Evolutionary conservation across 2,329 filamentous ascomycete genomes (phyloP).

Genomic region (Verticillium isaacii): DNA sequence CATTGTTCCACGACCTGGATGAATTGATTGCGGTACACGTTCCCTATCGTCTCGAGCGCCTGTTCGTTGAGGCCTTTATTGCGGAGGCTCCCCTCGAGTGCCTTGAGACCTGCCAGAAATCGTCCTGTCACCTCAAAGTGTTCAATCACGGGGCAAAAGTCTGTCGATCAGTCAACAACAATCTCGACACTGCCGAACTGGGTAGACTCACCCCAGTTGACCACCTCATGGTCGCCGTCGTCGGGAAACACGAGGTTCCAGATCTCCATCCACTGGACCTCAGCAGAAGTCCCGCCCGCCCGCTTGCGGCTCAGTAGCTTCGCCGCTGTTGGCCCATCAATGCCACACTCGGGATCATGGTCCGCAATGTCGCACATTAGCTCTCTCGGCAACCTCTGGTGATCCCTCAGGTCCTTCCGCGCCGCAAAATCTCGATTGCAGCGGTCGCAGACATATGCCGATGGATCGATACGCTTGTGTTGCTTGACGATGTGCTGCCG

Average conservation of each 20-base stretch:
- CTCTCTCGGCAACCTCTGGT: slow-evolving; percentile 33
- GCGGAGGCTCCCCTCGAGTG: slow-evolving; percentile 25
- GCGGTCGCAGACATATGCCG: slow-evolving; percentile 33
- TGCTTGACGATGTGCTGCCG: slow-evolving; percentile 36
- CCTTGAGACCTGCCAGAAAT: slow-evolving; percentile 27
- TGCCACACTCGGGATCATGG: slow-evolving; percentile 32
- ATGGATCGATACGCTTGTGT: slow-evolving; percentile 34
- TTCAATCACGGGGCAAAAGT: slow-evolving; percentile 35
- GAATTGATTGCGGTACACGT: slow-evolving; percentile 35
- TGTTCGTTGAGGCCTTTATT: slow-evolving; percentile 32
- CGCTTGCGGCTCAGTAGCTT: slow-evolving; percentile 34
- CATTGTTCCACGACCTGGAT: slow-evolving; percentile 32
- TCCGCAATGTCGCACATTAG: slow-evolving; percentile 36
- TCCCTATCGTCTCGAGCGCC: slow-evolving; percentile 31
- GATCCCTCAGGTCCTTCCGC: slow-evolving; percentile 32
- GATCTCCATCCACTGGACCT: slow-evolving; percentile 34
- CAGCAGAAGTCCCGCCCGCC: slow-evolving; percentile 29
- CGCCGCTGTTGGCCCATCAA: slow-evolving; percentile 33
- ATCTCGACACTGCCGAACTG: background rate
- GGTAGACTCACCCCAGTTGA: slow-evolving; percentile 20
- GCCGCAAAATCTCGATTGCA: slow-evolving; percentile 33
- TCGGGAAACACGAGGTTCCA: slow-evolving; percentile 38
- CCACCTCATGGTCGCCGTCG: slow-evolving; percentile 28
- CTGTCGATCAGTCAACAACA: slow-evolving; percentile 13
- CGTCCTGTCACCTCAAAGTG: slow-evolving; percentile 31